Evolutionary conservation across 2,329 filamentous ascomycete genomes (phyloP), one percentile per base, ranked within the genome.

Genomic region (Neophaeococcomyces aloes): DNA sequence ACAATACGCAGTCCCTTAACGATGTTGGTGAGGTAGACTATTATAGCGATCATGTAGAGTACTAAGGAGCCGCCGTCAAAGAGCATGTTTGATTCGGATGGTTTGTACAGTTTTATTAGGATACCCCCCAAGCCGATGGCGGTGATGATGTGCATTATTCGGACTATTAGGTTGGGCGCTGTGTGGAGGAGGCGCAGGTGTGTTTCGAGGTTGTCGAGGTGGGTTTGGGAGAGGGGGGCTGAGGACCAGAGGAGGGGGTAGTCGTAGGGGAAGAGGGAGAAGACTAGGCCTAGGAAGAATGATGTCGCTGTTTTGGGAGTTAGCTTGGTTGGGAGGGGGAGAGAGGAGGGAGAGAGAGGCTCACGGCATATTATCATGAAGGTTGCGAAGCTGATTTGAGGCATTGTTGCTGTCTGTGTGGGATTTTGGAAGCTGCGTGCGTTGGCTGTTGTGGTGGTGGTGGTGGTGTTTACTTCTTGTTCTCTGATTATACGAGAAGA

Each of bases 261-360:
- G 59, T 69, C 91, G 72, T 96, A 98, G 49, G 91, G 88, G 66
- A 96, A 93, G 51, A 81, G 80, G 57, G 87, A 87, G 76, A 96
- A 98, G 65, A 98, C 81, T 64, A 96, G 87, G 57, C 91, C 91
- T 52, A 98, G 83, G 76, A 96, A 94, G 77, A 98, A 98, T 65
- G 86, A 94, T 53, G 84, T 87, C 52, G 83, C 83, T 88, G 56
- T 27, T 45, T 31, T 39, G 21, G 40, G 11, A 17, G 36, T 41
- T 27, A 17, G 23, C 11, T 19, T 40, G 21, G 7, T 36, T 29
- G 30, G 33, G 18, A 37, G 29, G 18, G 11, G 25, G 39, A 7
- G 7, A 37, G 23, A 3, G 31, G 42, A 38, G 31, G 42, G n/a
- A n/a, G n/a, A n/a, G n/a, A 30, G 39, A 40, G 31, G 25, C 33